Evolutionary conservation across 108 stramenopile species (phyloP).

Genomic region (Bacterosira constricta): DNA sequence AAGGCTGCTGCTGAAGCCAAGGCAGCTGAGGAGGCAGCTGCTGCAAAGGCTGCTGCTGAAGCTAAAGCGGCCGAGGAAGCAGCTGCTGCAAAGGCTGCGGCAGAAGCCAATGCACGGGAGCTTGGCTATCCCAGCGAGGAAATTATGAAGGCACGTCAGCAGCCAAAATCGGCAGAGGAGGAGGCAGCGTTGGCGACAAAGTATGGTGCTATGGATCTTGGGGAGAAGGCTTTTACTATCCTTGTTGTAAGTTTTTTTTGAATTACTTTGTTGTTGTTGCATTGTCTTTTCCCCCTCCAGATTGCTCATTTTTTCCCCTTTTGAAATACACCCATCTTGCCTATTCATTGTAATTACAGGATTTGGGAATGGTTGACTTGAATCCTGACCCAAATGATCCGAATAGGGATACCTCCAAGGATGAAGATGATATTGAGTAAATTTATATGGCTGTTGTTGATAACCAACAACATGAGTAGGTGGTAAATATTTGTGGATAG

Average conservation of each 20-base stretch:
- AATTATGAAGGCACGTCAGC: slow-evolving; percentile 29
- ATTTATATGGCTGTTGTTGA: no score
- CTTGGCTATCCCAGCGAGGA: slow-evolving; percentile 30
- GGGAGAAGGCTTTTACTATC: slow-evolving; percentile 55
- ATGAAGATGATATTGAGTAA: slow-evolving; percentile 21
- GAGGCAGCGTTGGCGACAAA: slow-evolving; percentile 34
- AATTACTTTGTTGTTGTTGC: neutral
- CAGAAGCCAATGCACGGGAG: slow-evolving; percentile 9
- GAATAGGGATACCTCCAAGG: slow-evolving; percentile 11
- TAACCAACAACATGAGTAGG: no score
- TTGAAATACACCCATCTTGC: neutral
- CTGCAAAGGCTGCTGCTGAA: slow-evolving; percentile 5
- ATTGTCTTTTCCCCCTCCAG: neutral
- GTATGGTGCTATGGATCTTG: slow-evolving; percentile 55
- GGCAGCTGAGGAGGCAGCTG: slow-evolving; percentile 11
- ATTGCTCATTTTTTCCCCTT: neutral
- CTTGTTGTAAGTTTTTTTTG: slow-evolving; percentile 26
- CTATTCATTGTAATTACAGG: neutral
- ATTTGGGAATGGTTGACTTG: slow-evolving; percentile 9
- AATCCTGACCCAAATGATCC: slow-evolving; percentile 25
- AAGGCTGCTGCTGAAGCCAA: slow-evolving; percentile 8
- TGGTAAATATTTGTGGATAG: no score
- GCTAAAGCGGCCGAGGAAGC: neutral
- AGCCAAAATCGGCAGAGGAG: slow-evolving; percentile 35
- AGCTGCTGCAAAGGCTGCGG: neutral